Evolutionary conservation across 1,139 yeast genomes (phyloP), one percentile per base, ranked within the genome.

Genomic region (Suhomyces kunorum): DNA sequence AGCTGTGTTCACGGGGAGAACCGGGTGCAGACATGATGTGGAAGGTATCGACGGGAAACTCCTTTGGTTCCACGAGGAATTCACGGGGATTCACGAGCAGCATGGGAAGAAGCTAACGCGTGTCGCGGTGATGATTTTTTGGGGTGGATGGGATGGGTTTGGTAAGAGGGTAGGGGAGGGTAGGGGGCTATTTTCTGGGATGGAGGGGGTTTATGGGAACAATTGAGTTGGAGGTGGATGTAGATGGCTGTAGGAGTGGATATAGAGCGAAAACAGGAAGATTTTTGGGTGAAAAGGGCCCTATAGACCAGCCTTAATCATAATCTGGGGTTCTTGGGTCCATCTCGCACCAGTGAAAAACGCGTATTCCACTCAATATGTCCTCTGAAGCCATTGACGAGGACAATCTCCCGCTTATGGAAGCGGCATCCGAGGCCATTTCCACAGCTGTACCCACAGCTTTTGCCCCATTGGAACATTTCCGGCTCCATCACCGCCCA

Each of bases 381-480:
- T n/a, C n/a, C n/a, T n/a, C n/a, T 2, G 24, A 20, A 4, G 24
- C 8, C 8, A 20, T 20, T 3, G 24, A 20, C n/a, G 24, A 20
- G 5, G 24, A 20, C 3, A 20, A 61, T 40, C 38, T 44, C 7
- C 38, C 17, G 17, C 36, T 55, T 24, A 59, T 63, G 56, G 40
- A 42, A 15, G 27, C 36, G n/a, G 23, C 52, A 6, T 48, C 62
- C 1, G 48, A 42, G 8, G 33, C 47, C 16, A 43, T 64, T 8
- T 44, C 49, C 7, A 14, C 32, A 4, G 16, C 45, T 1, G 50
- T 53, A 1, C 46, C 48, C 1, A 25, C 30, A 5, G 43, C 47
- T 12, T 63, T 62, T 29, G 52, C 53, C 5, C 20, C 22, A 11
- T 26, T 38, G 20, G 40, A 38, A 8, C 19, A 24, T 6, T 27